These are phyloP conservation scores for Hanseniaspora thailandica DNA, from an alignment of 805 yeast genomes.

Conservation along the genomic window DNA sequence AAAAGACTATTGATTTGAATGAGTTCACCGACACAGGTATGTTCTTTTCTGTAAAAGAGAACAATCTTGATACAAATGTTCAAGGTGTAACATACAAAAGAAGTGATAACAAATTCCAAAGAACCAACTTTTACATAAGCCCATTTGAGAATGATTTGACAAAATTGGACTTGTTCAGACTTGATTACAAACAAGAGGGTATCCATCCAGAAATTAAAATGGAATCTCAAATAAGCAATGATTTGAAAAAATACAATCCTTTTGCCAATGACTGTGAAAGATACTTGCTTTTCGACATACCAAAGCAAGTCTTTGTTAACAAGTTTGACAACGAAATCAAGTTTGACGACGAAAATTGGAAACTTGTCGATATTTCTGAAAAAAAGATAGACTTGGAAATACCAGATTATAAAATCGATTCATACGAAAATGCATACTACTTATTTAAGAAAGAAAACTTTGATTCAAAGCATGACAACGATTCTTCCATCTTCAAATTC, in stretches of 20 bases:
- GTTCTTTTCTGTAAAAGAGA: background rate
- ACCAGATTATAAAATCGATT: slow-evolving; percentile 37
- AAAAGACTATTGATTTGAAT: background rate
- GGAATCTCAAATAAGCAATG: slow-evolving; percentile 15
- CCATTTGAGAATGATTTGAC: background rate
- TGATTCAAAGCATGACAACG: background rate
- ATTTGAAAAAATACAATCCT: background rate
- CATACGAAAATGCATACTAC: slow-evolving; percentile 4
- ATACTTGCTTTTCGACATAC: slow-evolving; percentile 35
- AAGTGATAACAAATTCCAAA: background rate
- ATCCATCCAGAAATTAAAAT: slow-evolving; percentile 30
- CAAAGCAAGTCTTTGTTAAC: slow-evolving; percentile 41
- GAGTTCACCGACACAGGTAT: slow-evolving; percentile 3
- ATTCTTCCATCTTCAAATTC: slow-evolving; percentile 24
- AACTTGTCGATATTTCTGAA: slow-evolving; percentile 33
- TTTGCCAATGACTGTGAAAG: slow-evolving; percentile 31
- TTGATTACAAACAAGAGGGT: slow-evolving; percentile 25
- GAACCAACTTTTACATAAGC: slow-evolving; percentile 3
- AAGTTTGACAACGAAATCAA: slow-evolving; percentile 32
- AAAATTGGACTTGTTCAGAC: background rate
- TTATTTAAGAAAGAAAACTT: slow-evolving; percentile 2
- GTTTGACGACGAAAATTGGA: slow-evolving; percentile 21
- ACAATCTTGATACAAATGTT: slow-evolving; percentile 1
- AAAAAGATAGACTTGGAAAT: slow-evolving; percentile 49
- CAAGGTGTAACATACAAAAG: slow-evolving; percentile 4